Percentiles rank a stretch among this genome's conserved stretches.
Conservation (phyloP, 306 rosid species). For the Senna siamea region DNA sequence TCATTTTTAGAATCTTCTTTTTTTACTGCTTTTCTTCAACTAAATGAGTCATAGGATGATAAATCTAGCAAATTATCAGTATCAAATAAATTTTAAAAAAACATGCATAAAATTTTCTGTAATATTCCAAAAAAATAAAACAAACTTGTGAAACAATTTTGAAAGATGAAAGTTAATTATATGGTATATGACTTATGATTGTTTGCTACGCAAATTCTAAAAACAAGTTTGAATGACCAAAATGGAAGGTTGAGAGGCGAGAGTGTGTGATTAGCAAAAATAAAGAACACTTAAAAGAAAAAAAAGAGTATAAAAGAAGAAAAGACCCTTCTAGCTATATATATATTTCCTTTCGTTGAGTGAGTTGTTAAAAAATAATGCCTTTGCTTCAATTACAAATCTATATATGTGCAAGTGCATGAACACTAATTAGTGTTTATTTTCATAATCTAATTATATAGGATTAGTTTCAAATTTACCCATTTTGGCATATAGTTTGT, state of each 20-base stretch:
- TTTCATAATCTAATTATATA: not conserved
- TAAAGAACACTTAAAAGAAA: not conserved
- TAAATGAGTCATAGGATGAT: too few relatives aligned
- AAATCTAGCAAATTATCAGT: not conserved
- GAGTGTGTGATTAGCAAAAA: conserved; percentile 11
- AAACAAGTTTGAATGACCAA: not conserved
- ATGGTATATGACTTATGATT: not conserved
- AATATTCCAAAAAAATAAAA: too few relatives aligned
- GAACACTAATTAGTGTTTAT: not conserved
- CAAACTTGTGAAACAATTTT: too few relatives aligned
- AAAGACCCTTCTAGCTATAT: not conserved
- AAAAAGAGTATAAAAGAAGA: conserved; percentile 26
- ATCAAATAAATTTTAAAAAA: not conserved
- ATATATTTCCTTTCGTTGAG: not conserved
- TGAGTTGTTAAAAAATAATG: conserved; percentile 24
- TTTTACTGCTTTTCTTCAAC: not conserved
- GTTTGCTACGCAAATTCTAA: not conserved
- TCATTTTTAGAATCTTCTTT: not conserved
- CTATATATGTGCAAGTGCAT: not conserved
- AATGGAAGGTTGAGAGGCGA: conserved; percentile 3
- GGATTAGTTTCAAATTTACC: not conserved
- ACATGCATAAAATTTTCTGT: too few relatives aligned
- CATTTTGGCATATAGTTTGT: not conserved
- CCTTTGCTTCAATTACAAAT: conserved; percentile 39
- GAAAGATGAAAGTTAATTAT: too few relatives aligned